A percentile compares a stretch with the other conserved stretches of the same genome.
Evolutionary conservation across 805 yeast genomes (phyloP).

Genomic region (Lipomyces starkeyi): DNA sequence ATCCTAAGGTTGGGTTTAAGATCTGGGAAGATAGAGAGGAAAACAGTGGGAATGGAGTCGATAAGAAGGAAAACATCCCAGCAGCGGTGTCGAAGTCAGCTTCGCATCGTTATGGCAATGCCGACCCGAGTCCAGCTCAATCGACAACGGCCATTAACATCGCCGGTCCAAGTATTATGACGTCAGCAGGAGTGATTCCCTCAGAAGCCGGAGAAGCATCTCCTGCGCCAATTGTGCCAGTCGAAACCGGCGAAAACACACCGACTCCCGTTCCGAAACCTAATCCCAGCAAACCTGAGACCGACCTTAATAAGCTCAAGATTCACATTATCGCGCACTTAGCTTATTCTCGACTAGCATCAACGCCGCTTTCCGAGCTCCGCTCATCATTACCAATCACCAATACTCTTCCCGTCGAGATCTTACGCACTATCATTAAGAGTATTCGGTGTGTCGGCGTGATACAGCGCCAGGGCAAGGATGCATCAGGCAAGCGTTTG

Average conservation of each 20-base stretch:
- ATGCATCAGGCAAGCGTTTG: slow-evolving; percentile 92
- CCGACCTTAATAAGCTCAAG: slow-evolving; percentile 52
- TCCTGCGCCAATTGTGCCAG: background rate
- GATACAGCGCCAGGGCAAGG: slow-evolving; percentile 87
- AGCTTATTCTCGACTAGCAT: slow-evolving; percentile 86
- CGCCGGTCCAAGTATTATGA: background rate
- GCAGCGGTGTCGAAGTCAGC: background rate
- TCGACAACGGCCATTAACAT: background rate
- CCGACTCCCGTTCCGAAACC: background rate
- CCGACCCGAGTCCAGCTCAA: too few relatives aligned
- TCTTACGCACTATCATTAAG: slow-evolving; percentile 54
- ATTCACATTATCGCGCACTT: slow-evolving; percentile 79
- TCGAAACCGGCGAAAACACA: background rate
- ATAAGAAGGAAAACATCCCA: slow-evolving; percentile 17
- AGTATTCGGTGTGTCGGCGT: slow-evolving; percentile 75
- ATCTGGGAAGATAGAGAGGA: slow-evolving; percentile 30
- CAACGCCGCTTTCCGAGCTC: slow-evolving; percentile 81
- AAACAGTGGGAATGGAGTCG: background rate
- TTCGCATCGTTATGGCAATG: background rate
- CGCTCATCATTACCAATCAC: slow-evolving; percentile 57
- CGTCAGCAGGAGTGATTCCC: background rate
- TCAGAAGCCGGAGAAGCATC: background rate
- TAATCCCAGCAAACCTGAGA: background rate
- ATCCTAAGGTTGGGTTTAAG: slow-evolving; percentile 13
- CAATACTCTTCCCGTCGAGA: slow-evolving; percentile 45